Evolutionary conservation across 257 asterid genomes (phyloP).

Genomic region (Ilex asprella): DNA sequence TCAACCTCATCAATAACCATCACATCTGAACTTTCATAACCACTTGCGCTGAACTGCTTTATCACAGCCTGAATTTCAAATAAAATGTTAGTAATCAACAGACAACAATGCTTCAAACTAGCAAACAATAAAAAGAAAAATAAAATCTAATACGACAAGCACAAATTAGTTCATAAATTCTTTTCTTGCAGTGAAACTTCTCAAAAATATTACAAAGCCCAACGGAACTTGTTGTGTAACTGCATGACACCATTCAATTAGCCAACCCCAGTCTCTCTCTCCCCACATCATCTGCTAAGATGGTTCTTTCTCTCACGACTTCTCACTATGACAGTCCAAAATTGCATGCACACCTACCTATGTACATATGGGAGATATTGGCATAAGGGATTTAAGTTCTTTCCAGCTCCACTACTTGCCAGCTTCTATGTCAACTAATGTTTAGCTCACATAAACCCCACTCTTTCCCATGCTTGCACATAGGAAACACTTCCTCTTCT

Average conservation of each 20-base stretch:
- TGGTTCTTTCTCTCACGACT: neutral
- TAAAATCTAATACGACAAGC: neutral
- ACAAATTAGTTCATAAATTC: neutral
- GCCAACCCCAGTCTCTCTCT: neutral
- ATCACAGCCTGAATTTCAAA: conserved; percentile 67
- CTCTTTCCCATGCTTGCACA: too few relatives aligned
- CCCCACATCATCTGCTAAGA: neutral
- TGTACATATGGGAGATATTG: too few relatives aligned
- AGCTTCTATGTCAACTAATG: too few relatives aligned
- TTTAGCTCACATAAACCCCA: too few relatives aligned
- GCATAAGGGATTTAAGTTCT: too few relatives aligned
- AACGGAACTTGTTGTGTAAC: neutral
- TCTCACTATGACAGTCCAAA: neutral
- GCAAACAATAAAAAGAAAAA: neutral
- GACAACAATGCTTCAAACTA: neutral
- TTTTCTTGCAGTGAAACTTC: neutral
- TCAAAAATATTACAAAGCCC: neutral
- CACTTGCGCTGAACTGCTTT: conserved; percentile 84
- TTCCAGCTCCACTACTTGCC: too few relatives aligned
- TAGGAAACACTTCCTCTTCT: too few relatives aligned
- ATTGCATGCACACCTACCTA: too few relatives aligned
- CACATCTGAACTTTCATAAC: conserved; percentile 79
- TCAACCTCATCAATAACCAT: conserved; percentile 92
- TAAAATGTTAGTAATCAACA: neutral
- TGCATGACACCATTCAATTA: too few relatives aligned